Conservation (phyloP, 169 alveolate genomes). For the Cystoisospora suis region DNA sequence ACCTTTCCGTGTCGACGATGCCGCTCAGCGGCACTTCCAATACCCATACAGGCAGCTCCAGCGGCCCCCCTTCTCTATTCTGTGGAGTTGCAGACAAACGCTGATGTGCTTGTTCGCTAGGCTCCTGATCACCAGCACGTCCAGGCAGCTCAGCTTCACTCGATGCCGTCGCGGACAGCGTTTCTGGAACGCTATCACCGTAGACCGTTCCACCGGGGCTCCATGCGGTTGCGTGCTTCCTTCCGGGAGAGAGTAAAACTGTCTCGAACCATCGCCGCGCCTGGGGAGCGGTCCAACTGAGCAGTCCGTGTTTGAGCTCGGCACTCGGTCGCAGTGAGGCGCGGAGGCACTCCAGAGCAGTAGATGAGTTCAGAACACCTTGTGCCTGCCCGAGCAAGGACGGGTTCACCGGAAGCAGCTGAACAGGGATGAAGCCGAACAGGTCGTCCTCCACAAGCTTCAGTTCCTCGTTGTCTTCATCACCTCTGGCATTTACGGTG, state of each 20-base stretch:
- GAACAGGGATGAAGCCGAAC: neutral
- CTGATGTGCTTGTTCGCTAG: neutral
- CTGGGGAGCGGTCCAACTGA: conserved; percentile 1
- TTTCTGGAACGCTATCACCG: too few relatives aligned
- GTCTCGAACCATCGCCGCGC: neutral
- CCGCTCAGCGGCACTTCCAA: neutral
- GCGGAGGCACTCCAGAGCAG: neutral
- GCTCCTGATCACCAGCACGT: neutral
- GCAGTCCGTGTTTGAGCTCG: neutral
- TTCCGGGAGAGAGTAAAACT: neutral
- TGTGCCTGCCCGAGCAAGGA: neutral
- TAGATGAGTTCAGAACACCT: neutral
- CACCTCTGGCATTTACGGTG: too few relatives aligned
- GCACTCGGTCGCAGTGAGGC: neutral
- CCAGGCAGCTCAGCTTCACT: neutral
- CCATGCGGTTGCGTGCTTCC: neutral
- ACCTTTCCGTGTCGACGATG: neutral
- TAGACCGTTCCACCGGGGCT: too few relatives aligned
- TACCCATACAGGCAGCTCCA: neutral
- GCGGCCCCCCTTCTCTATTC: neutral
- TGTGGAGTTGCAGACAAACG: too few relatives aligned
- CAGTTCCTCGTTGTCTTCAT: too few relatives aligned
- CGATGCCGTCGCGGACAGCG: too few relatives aligned
- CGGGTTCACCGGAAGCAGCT: neutral
- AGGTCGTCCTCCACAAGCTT: neutral